A percentile compares a stretch with the other conserved stretches of the same genome.
These are phyloP conservation scores for Cinchona pubescens DNA, from an alignment of 257 asterid species.

Conservation along the genomic window DNA sequence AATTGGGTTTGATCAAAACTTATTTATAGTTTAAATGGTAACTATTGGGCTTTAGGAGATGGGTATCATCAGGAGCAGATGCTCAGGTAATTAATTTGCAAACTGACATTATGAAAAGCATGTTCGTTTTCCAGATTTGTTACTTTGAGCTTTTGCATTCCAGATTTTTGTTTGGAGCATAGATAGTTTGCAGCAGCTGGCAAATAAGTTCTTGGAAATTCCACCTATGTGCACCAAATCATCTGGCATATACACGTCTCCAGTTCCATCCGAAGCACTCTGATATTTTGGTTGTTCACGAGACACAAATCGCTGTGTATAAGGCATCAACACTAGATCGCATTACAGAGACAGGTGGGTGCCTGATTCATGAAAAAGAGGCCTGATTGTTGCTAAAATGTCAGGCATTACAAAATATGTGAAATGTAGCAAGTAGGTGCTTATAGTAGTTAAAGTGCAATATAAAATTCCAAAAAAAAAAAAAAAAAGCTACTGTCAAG, in stretches of 20 bases:
- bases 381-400: neutral
- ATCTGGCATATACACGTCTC: slow-evolving; percentile 50
- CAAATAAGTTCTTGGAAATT: slow-evolving; percentile 36
- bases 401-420: neutral
- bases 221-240: slow-evolving; percentile 35
- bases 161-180: slow-evolving; percentile 62
- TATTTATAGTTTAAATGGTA: too few relatives aligned
- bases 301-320: slow-evolving; percentile 50
- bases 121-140: too few relatives aligned
- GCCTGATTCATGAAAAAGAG: neutral
- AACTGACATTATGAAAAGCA: too few relatives aligned
- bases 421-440: neutral
- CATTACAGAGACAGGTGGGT: slow-evolving; percentile 67
- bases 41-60: too few relatives aligned
- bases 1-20: too few relatives aligned
- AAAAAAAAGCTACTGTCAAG: neutral
- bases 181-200: slow-evolving; percentile 56
- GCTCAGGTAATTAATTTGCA: too few relatives aligned
- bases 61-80: too few relatives aligned
- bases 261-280: slow-evolving; percentile 62
- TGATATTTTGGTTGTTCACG: slow-evolving; percentile 55
- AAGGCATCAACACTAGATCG: slow-evolving; percentile 52
- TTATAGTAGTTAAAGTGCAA: too few relatives aligned
- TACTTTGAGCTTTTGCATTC: slow-evolving; percentile 14
- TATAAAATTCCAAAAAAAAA: too few relatives aligned